Conservation (phyloP, 2,329 filamentous ascomycete species). For the Botrytis pseudocinerea region DNA sequence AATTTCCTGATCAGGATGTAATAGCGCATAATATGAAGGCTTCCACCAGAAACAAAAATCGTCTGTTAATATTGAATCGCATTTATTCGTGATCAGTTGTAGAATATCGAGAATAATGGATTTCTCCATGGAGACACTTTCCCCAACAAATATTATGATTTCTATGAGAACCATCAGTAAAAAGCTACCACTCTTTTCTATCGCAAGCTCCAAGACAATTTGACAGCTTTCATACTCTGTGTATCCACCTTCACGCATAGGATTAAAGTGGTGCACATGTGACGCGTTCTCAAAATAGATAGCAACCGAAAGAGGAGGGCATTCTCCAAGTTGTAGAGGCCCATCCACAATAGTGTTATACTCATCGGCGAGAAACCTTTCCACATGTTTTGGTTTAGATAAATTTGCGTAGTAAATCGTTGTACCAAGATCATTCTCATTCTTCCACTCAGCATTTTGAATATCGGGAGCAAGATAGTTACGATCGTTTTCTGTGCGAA, state of each 20-base stretch:
- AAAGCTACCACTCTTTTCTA: background rate
- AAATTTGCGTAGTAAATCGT: background rate
- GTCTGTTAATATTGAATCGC: background rate
- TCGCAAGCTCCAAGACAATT: background rate
- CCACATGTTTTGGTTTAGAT: background rate
- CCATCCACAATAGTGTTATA: background rate
- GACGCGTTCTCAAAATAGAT: background rate
- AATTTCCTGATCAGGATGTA: background rate
- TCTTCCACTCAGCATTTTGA: background rate
- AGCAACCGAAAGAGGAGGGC: background rate
- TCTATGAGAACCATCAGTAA: background rate
- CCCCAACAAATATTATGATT: background rate
- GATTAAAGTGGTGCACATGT: background rate
- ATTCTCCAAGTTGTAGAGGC: background rate
- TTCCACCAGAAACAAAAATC: background rate
- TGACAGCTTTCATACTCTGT: background rate
- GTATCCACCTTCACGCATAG: background rate
- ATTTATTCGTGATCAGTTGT: background rate
- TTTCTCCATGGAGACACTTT: too few relatives aligned
- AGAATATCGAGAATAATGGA: rapidly evolving
- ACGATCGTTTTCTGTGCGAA: too few relatives aligned
- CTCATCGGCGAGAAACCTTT: background rate
- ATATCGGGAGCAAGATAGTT: too few relatives aligned
- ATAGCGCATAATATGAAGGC: background rate
- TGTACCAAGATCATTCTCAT: background rate